Evolutionary conservation across 257 asterid genomes (phyloP), one percentile per base, ranked within the genome.

Genomic region (Solanum tacnaense): DNA sequence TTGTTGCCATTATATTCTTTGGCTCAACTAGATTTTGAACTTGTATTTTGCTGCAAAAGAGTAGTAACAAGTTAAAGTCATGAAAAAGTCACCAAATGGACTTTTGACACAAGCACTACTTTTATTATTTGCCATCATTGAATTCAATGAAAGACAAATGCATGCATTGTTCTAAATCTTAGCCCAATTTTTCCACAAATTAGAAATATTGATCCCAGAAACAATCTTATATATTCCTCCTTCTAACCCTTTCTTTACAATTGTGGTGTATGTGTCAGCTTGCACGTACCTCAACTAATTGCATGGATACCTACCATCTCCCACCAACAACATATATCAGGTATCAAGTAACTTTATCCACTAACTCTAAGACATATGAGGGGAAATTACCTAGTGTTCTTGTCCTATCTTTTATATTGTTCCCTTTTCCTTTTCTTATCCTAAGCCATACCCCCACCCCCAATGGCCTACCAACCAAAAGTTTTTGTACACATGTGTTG

Each of bases 1-100:
- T 91, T 60, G 98, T 87, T 83, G 96, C 92, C 98, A 95, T 79
- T 79, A 79, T 79, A 46, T 94, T 58, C 44, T 82, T 29, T 29
- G 70, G 85, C 85, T 49, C 10, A 49, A 82, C 70, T 18, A 82
- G 70, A 82, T 82, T 9, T 29, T 27, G 44, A 49, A 31, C 68
- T 9, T 81, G 70, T 49, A 46, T 81, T 79, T 82, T 82, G 20
- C 85, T 82, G 85, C 85, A 82, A 49, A 81, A 49, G 68, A 44
- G 39, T 49, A 49, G 67, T 82, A 29, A 49, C 18, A 49, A 23
- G 85, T 82, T 81, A 52, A 18, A 52, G 29, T 41, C 2, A 13
- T 39, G 29, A 78, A 41, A 31, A 41, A 25, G 56, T 41, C 36
- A 15, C 20, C 65, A 25, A 79, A 79, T 79, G 84, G 23, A n/a